Base-by-base conservation (phyloP, 768 basidiomycete genomes). In the Auricularia sp. region DNA sequence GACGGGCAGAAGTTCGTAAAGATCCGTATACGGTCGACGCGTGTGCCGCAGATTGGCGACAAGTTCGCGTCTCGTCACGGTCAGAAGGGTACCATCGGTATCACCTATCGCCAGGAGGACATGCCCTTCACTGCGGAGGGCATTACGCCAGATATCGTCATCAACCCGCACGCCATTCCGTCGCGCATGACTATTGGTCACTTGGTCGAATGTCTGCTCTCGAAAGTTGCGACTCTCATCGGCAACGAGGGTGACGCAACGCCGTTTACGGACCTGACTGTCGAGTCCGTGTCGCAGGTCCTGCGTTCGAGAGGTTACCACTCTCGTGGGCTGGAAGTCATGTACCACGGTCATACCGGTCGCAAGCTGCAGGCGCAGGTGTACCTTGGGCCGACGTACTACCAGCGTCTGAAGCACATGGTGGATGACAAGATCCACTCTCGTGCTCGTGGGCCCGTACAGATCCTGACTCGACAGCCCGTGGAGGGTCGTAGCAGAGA, bases 111-210 rank as follows among this genome's bases (percentile, higher is more conserved):
- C 62, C 97, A 98, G 75, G 97, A 99, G 75, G 97, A 99, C 74
- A 98, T 99, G 97, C 97, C 97, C 36, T 99, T 98, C 80, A 96
- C 94, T 2, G 87, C 88, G 2, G 94, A 98, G 73, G 97, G 97
- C 65, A 93, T 98, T 70, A 92, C 92, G 1, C 97, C 97, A 10
- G 97, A 99, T 75, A 83, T 99, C 71, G 84, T 99, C 78, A 99
- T 99, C 77, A 99, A 99, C 72, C 97, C 97, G 45, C 97, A 99
- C 75, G 97, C 97, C 72, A 99, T 99, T 76, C 97, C 97, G 3
- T 98, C 97, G 63, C 96, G 97, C 78, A 99, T 99, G 97, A 99
- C 97, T 29, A 99, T 99, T 70, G 97, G 97, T 33, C 97, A 99
- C 77, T 86, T 99, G 82, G 95, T 99, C 72, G 97, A 99, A 76